A percentile compares a stretch with the other conserved stretches of the same genome.
Conservation (phyloP, 176 grass and related monocot genomes). For the Guadua angustifolia region DNA sequence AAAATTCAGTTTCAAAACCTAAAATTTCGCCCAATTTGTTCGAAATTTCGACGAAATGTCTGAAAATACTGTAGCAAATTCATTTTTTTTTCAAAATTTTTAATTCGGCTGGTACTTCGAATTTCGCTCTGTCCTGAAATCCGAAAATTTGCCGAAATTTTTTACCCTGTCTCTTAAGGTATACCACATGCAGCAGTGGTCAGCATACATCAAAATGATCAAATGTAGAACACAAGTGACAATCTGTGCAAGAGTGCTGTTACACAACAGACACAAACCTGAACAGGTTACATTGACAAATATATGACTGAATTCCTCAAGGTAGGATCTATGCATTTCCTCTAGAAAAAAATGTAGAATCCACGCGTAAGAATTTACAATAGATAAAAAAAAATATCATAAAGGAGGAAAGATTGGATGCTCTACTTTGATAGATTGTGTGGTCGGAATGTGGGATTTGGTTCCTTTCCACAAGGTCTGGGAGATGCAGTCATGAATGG, state of each 20-base stretch:
- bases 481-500: conserved; percentile 28
- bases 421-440: conserved; percentile 22
- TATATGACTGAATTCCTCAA: too few relatives aligned
- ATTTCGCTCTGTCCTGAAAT: too few relatives aligned
- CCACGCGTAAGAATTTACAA: background rate
- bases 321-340: too few relatives aligned
- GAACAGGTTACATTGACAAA: too few relatives aligned
- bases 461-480: conserved; percentile 52
- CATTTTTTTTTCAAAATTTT: too few relatives aligned
- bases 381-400: background rate
- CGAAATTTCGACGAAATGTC: too few relatives aligned
- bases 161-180: too few relatives aligned
- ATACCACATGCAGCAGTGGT: background rate
- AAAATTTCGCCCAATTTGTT: too few relatives aligned
- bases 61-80: too few relatives aligned
- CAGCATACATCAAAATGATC: background rate
- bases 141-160: too few relatives aligned
- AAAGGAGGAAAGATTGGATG: conserved; percentile 32
- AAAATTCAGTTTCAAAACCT: too few relatives aligned
- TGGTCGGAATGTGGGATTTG: conserved; percentile 36
- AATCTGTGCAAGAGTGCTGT: background rate
- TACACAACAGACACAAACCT: background rate
- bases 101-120: too few relatives aligned
- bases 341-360: background rate
- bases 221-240: conserved; percentile 8